Conservation (phyloP, 1,284 basidiomycete species). For the Trametes hirsuta region DNA sequence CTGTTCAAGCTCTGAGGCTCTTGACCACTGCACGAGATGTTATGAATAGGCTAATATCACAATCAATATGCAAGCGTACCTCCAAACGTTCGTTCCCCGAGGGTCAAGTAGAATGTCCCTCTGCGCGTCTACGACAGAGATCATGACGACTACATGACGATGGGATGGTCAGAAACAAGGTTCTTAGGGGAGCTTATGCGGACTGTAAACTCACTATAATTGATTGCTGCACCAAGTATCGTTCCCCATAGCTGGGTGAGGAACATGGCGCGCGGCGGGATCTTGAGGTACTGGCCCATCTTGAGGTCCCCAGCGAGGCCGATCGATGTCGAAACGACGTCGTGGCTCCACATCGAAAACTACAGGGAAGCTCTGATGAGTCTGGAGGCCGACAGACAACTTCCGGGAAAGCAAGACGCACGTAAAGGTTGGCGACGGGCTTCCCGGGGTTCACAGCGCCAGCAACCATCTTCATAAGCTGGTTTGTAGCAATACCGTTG, state of each 20-base stretch:
- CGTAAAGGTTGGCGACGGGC: constrained; percentile 70
- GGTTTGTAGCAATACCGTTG: constrained; percentile 59
- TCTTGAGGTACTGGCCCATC: constrained; percentile 78
- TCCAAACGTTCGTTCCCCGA: constrained; percentile 60
- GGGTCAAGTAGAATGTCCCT: constrained; percentile 55
- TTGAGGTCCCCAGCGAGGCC: constrained; percentile 63
- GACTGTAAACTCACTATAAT: neutral
- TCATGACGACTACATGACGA: constrained; percentile 48
- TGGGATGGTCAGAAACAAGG: constrained; percentile 4
- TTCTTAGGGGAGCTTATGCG: neutral
- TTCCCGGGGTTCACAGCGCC: constrained; percentile 64
- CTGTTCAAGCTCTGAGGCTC: constrained; percentile 46
- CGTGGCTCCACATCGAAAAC: constrained; percentile 70
- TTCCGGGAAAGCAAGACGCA: constrained; percentile 33
- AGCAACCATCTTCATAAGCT: constrained; percentile 70
- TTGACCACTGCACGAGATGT: constrained; percentile 26
- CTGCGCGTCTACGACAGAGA: constrained; percentile 54
- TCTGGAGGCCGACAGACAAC: neutral
- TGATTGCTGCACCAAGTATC: constrained; percentile 46
- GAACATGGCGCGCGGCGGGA: constrained; percentile 75
- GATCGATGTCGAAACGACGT: constrained; percentile 56
- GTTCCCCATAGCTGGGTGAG: constrained; percentile 69
- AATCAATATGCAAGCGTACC: constrained; percentile 14
- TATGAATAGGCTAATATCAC: too few species aligned
- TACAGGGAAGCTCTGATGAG: constrained; percentile 26